phyloP scores from a whole-genome alignment of 495 filamentous ascomycete species.

The Trichoderma reesei region DNA sequence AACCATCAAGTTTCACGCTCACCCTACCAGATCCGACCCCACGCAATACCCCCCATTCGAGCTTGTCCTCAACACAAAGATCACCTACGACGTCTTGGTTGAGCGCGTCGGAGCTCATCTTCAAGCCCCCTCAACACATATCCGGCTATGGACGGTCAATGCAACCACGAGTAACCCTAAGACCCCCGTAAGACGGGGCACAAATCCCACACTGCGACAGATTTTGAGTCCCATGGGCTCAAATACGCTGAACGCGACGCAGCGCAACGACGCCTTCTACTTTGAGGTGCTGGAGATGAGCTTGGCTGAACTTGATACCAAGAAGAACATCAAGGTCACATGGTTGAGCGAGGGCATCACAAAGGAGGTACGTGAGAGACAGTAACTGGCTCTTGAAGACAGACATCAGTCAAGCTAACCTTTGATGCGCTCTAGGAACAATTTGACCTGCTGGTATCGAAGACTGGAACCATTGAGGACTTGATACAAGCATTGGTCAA shows the following conservation, averaged over 20 bases:
- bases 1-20: slow-evolving; percentile 56
- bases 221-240: slow-evolving; percentile 58
- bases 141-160: slow-evolving; percentile 83
- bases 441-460: slow-evolving; percentile 73
- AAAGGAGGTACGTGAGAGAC: slow-evolving; percentile 58
- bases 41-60: slow-evolving; percentile 51
- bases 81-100: slow-evolving; percentile 81
- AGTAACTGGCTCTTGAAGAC: not conserved
- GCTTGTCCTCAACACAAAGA: slow-evolving; percentile 70
- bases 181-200: slow-evolving; percentile 57
- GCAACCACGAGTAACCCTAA: slow-evolving; percentile 64
- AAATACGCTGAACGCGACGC: slow-evolving; percentile 47
- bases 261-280: slow-evolving; percentile 65
- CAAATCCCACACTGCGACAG: slow-evolving; percentile 52
- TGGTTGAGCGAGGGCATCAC: slow-evolving; percentile 82
- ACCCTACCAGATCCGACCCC: slow-evolving; percentile 36
- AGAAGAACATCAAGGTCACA: slow-evolving; percentile 70
- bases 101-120: slow-evolving; percentile 78
- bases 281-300: slow-evolving; percentile 93
- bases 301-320: slow-evolving; percentile 82
- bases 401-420: slow-evolving; percentile 17
- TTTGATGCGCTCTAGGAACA: slow-evolving; percentile 43
- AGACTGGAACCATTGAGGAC: slow-evolving; percentile 68
- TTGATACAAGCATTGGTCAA: slow-evolving; percentile 62
- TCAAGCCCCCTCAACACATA: slow-evolving; percentile 68